Percentiles rank a stretch among this genome's conserved stretches.
phyloP scores from a whole-genome alignment of 257 asterid species.

The Anisodus acutangulus region DNA sequence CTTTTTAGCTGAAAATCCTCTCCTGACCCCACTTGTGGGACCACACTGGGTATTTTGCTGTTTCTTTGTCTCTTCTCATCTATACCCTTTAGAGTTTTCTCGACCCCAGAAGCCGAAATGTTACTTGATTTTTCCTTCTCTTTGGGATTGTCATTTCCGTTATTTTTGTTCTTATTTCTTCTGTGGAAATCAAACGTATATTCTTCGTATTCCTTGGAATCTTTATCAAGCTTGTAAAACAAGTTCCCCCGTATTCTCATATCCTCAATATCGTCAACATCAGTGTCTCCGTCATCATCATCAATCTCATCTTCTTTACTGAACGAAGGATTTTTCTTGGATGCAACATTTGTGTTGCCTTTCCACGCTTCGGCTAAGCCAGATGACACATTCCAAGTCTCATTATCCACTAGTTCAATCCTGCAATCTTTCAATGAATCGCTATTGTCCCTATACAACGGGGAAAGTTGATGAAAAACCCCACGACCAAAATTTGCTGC shows the following conservation, averaged over 20 bases:
- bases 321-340: conserved; percentile 26
- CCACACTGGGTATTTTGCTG: too few relatives aligned
- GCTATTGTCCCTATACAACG: conserved; percentile 46
- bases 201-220: conserved; percentile 82
- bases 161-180: conserved; percentile 56
- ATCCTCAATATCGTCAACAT: conserved; percentile 73
- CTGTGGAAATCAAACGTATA: conserved; percentile 67
- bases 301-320: conserved; percentile 35
- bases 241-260: conserved; percentile 73
- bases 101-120: conserved; percentile 28
- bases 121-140: conserved; percentile 37
- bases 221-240: conserved; percentile 81
- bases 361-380: conserved; percentile 71
- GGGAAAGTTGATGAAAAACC: conserved; percentile 58
- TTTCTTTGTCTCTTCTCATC: too few relatives aligned
- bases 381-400: conserved; percentile 69
- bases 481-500: conserved; percentile 31
- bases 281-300: conserved; percentile 40
- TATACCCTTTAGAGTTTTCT: neutral
- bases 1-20: conserved; percentile 37
- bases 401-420: conserved; percentile 66
- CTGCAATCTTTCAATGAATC: conserved; percentile 44
- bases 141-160: conserved; percentile 37
- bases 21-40: too few relatives aligned
- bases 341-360: conserved; percentile 36